A percentile compares a stretch with the other conserved stretches of the same genome.
These are phyloP conservation scores for Lentinula boryana DNA, from an alignment of 768 basidiomycete species.

Conservation along the genomic window DNA sequence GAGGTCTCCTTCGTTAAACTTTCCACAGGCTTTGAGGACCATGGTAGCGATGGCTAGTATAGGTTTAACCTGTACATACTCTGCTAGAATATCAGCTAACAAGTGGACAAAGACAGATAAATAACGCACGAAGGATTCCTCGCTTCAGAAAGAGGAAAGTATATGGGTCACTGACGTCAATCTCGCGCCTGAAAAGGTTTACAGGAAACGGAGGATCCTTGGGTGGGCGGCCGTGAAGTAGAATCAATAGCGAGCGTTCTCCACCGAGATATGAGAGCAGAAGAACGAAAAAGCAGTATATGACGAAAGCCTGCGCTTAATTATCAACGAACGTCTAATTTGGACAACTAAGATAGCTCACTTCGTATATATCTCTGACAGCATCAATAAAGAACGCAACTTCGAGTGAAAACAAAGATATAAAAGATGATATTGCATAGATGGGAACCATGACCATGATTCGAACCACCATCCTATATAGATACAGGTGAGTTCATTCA, in stretches of 20 bases:
- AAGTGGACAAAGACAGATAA: not conserved
- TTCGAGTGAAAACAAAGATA: constrained; percentile 89
- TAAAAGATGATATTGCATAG: constrained; percentile 86
- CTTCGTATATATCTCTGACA: constrained; percentile 94
- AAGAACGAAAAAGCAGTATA: constrained; percentile 87
- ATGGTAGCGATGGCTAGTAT: constrained; percentile 79
- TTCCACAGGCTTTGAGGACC: constrained; percentile 79
- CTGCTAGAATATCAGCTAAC: constrained; percentile 33
- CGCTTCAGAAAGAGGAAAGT: constrained; percentile 91
- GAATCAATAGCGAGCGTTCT: constrained; percentile 87
- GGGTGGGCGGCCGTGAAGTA: constrained; percentile 86
- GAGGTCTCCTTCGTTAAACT: constrained; percentile 87
- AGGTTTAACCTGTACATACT: constrained; percentile 97
- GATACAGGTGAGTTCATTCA: not conserved
- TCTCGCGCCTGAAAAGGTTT: constrained; percentile 73
- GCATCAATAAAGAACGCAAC: constrained; percentile 96
- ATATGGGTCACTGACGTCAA: constrained; percentile 94
- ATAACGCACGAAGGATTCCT: constrained; percentile 77
- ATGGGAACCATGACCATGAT: constrained; percentile 98
- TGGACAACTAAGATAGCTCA: constrained; percentile 24
- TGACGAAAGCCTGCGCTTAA: constrained; percentile 72
- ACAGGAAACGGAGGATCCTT: constrained; percentile 85
- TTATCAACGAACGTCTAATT: not conserved
- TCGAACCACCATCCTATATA: constrained; percentile 75
- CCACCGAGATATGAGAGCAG: constrained; percentile 85